These are phyloP conservation scores for Malbranchea cinnamomea DNA, from an alignment of 2,329 filamentous ascomycete species.

Conservation along the genomic window DNA sequence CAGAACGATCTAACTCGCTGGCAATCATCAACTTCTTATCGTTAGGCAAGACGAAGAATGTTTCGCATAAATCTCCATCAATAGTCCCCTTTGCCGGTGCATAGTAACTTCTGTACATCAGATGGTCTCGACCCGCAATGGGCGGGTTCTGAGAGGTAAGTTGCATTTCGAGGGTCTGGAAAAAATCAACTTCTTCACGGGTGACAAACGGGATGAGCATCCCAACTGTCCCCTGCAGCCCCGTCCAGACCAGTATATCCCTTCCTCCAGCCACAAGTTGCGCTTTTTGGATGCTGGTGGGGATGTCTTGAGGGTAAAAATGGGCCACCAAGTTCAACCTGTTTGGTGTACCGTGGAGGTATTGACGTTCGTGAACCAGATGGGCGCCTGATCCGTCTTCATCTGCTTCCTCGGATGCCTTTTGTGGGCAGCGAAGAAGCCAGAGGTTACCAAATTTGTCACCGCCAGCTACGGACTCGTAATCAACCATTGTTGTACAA, in stretches of 20 bases:
- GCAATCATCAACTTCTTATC: constrained; percentile 95
- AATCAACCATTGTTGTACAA: constrained; percentile 86
- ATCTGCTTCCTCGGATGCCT: constrained; percentile 77
- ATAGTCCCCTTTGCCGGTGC: constrained; percentile 92
- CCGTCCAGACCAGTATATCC: constrained; percentile 84
- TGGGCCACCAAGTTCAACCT: constrained; percentile 75
- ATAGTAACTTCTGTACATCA: constrained; percentile 93
- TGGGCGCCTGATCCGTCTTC: constrained; percentile 84
- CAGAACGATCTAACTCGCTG: constrained; percentile 75
- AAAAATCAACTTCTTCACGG: constrained; percentile 93
- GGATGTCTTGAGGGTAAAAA: constrained; percentile 82
- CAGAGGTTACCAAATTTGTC: constrained; percentile 98
- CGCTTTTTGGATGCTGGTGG: constrained; percentile 78
- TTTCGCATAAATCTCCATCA: constrained; percentile 90
- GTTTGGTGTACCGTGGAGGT: constrained; percentile 78
- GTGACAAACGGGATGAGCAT: constrained; percentile 83
- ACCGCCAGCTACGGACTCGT: constrained; percentile 84
- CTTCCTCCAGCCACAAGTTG: constrained; percentile 81
- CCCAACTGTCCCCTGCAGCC: constrained; percentile 85
- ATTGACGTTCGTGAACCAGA: constrained; percentile 76
- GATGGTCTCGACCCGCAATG: constrained; percentile 78
- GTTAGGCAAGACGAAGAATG: constrained; percentile 66
- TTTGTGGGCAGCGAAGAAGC: constrained; percentile 74
- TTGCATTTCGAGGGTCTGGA: constrained; percentile 83
- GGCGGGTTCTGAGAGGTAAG: constrained; percentile 76